Evolutionary conservation across 1,284 basidiomycete genomes (phyloP).

Genomic region (Leccinum holopus): DNA sequence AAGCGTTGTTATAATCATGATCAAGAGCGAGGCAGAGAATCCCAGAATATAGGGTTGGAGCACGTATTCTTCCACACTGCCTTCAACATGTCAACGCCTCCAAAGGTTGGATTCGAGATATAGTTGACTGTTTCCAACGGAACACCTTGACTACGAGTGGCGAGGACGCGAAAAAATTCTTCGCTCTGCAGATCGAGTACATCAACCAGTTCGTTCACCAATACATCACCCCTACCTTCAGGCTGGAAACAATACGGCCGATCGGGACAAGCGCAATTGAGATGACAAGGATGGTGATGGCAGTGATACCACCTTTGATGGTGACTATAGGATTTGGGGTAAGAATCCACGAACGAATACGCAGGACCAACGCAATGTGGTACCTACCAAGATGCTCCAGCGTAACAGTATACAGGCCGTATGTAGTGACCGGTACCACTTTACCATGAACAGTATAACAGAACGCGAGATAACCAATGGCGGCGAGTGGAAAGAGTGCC

Average conservation of each 20-base stretch:
- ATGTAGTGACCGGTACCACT: slow-evolving; percentile 26
- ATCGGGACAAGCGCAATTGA: slow-evolving; percentile 29
- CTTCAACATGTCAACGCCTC: slow-evolving; percentile 14
- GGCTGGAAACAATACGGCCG: slow-evolving; percentile 16
- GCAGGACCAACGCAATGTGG: background rate
- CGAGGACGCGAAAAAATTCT: slow-evolving; percentile 30
- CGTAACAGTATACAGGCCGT: slow-evolving; percentile 18
- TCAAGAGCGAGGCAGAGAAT: slow-evolving; percentile 20
- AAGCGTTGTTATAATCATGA: slow-evolving; percentile 19
- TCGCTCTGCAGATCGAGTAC: slow-evolving; percentile 20
- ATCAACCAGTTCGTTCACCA: background rate
- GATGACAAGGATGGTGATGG: slow-evolving; percentile 31
- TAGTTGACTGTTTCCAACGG: slow-evolving; percentile 25
- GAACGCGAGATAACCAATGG: slow-evolving; percentile 29
- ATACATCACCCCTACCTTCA: slow-evolving; percentile 17
- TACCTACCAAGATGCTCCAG: slow-evolving; percentile 23
- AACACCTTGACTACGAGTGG: slow-evolving; percentile 18
- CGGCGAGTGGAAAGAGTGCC: slow-evolving; percentile 26
- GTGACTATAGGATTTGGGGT: slow-evolving; percentile 12
- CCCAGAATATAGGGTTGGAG: slow-evolving; percentile 28
- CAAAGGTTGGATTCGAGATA: slow-evolving; percentile 29
- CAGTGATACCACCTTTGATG: slow-evolving; percentile 30
- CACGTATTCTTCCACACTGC: slow-evolving; percentile 20
- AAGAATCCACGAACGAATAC: background rate
- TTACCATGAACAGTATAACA: slow-evolving; percentile 29